These are phyloP conservation scores for Coniochaeta sp. DNA, from an alignment of 2,329 filamentous ascomycete genomes.

Conservation along the genomic window DNA sequence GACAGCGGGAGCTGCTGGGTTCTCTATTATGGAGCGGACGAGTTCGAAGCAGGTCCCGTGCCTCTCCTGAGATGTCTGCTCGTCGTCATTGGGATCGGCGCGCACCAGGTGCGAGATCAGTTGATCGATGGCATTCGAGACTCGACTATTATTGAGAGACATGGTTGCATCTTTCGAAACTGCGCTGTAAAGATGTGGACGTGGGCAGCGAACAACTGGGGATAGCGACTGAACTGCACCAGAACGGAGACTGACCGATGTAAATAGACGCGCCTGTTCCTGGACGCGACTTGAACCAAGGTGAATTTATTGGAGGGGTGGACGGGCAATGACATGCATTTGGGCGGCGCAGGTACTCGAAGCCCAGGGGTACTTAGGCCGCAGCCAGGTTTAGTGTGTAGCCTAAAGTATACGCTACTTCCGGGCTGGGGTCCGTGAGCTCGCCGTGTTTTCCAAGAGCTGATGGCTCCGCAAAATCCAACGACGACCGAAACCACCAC, in stretches of 20 bases:
- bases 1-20: constrained; percentile 45
- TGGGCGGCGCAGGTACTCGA: background rate
- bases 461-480: constrained; percentile 25
- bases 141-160: constrained; percentile 55
- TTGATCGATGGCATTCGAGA: constrained; percentile 72
- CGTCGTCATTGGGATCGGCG: constrained; percentile 56
- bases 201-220: too few relatives aligned
- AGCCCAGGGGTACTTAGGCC: background rate
- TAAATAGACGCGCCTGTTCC: background rate
- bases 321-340: background rate
- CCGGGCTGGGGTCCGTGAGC: background rate
- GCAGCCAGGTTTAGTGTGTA: background rate
- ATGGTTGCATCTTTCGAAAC: constrained; percentile 41
- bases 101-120: constrained; percentile 71
- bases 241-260: too few relatives aligned
- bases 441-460: background rate
- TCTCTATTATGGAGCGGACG: constrained; percentile 44
- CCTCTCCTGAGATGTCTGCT: constrained; percentile 60
- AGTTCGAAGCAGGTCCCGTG: constrained; percentile 55
- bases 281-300: background rate
- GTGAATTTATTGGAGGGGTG: background rate
- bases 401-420: background rate
- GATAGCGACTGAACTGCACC: too few relatives aligned
- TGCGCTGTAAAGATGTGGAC: background rate
- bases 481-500: constrained; percentile 19